These are phyloP conservation scores for Dipteronia dyeriana DNA, from an alignment of 345 rosid genomes.

Conservation along the genomic window DNA sequence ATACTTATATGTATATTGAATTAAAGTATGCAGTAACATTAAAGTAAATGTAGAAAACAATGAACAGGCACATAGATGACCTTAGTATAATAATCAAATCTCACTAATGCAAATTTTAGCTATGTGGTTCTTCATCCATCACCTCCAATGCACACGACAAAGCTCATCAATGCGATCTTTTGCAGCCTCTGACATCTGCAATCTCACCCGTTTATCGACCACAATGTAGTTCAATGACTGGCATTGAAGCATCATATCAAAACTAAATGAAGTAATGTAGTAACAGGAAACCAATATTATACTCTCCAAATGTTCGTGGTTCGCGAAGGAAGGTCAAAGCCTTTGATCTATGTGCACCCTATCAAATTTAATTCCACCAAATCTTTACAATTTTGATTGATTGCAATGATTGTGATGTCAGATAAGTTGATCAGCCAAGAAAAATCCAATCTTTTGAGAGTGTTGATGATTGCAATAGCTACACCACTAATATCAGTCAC, in stretches of 20 bases:
- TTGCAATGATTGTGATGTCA: conserved; percentile 32
- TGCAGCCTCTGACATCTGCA: conserved; percentile 31
- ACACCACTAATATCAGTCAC: conserved; percentile 42
- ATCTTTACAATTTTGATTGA: conserved; percentile 35
- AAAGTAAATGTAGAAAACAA: background rate
- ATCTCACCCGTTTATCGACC: conserved; percentile 36
- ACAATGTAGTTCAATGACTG: conserved; percentile 32
- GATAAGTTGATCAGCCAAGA: conserved; percentile 50
- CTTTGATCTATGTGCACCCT: conserved; percentile 45
- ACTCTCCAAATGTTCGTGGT: conserved; percentile 33
- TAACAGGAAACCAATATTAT: conserved; percentile 38
- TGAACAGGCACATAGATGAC: background rate
- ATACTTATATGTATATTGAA: background rate
- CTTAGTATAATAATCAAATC: background rate
- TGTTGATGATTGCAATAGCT: conserved; percentile 32
- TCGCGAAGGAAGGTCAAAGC: conserved; percentile 37
- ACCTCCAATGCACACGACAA: conserved; percentile 40
- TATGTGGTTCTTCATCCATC: conserved; percentile 14
- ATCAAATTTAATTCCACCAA: conserved; percentile 42
- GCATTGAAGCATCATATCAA: conserved; percentile 30
- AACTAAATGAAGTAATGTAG: conserved; percentile 23
- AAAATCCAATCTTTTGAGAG: conserved; percentile 38
- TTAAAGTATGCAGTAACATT: background rate
- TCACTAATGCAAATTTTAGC: background rate
- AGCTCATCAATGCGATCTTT: conserved; percentile 28